Evolutionary conservation across 768 basidiomycete species (phyloP).

Genomic region (Thelephora aurantiotincta): DNA sequence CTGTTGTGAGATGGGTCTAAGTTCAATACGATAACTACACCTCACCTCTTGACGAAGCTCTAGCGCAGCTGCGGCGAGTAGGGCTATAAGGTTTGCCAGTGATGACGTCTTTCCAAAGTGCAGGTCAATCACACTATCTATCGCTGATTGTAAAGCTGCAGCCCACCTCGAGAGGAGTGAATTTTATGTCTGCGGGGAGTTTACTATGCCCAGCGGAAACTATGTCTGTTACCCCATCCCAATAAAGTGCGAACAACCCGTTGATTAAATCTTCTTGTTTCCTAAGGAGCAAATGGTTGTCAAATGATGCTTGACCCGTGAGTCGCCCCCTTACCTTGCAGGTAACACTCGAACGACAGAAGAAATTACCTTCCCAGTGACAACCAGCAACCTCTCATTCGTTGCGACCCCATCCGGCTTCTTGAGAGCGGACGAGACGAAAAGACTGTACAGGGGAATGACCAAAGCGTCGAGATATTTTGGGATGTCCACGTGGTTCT

Average conservation of each 20-base stretch:
- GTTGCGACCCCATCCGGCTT: slow-evolving; percentile 16
- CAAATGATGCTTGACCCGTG: too few species aligned
- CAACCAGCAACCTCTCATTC: slow-evolving; percentile 42
- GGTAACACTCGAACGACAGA: slow-evolving; percentile 51
- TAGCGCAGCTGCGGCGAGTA: slow-evolving; percentile 56
- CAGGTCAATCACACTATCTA: not conserved
- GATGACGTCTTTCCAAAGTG: slow-evolving; percentile 18
- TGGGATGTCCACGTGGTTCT: slow-evolving; percentile 49
- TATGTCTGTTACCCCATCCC: slow-evolving; percentile 34
- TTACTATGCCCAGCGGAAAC: slow-evolving; percentile 45
- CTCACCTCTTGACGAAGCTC: slow-evolving; percentile 52
- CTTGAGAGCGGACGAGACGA: slow-evolving; percentile 26
- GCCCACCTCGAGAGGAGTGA: slow-evolving; percentile 41
- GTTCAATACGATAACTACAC: slow-evolving; percentile 4
- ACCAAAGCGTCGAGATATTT: slow-evolving; percentile 73
- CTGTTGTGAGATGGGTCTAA: not conserved
- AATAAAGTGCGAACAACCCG: slow-evolving; percentile 38
- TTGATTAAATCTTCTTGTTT: slow-evolving; percentile 46
- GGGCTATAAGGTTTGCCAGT: slow-evolving; percentile 40
- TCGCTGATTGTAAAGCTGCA: not conserved
- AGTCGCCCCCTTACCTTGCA: slow-evolving; percentile 38
- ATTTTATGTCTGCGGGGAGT: slow-evolving; percentile 22
- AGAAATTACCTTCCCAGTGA: slow-evolving; percentile 53
- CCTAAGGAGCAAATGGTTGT: slow-evolving; percentile 22
- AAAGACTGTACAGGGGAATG: slow-evolving; percentile 54